These are phyloP conservation scores for Geosmithia morbida DNA, from an alignment of 2,329 filamentous ascomycete genomes.

Conservation along the genomic window DNA sequence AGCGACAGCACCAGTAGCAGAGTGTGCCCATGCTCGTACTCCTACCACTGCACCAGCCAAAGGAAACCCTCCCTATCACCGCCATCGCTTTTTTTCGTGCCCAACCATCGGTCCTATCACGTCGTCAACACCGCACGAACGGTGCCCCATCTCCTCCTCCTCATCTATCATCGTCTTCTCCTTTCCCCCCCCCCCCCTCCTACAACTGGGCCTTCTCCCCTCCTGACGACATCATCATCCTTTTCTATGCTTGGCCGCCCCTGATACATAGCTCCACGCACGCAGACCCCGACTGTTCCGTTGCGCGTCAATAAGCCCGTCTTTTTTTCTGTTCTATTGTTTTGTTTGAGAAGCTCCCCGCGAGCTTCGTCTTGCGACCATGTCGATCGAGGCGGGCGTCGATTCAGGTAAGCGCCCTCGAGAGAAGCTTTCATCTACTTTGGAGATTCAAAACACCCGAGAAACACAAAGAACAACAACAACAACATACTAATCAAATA, in stretches of 20 bases:
- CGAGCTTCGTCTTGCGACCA: background rate
- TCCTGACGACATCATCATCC: background rate
- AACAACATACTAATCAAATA: background rate
- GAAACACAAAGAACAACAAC: background rate
- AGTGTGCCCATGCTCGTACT: no score
- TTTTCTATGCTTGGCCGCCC: background rate
- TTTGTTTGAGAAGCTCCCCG: background rate
- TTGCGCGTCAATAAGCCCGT: background rate
- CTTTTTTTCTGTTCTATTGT: no score
- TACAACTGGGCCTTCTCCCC: background rate
- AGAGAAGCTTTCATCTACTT: background rate
- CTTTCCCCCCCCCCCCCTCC: background rate
- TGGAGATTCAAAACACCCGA: no score
- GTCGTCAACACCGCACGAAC: background rate
- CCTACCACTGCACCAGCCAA: background rate
- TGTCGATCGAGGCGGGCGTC: background rate
- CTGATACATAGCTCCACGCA: background rate
- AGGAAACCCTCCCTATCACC: background rate
- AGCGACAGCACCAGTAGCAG: background rate
- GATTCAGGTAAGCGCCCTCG: background rate
- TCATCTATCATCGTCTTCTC: background rate
- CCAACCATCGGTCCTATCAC: background rate
- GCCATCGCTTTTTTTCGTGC: background rate
- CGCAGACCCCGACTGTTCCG: background rate
- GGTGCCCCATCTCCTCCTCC: background rate